Percentiles rank a stretch among this genome's conserved stretches.
phyloP scores from a whole-genome alignment of 495 filamentous ascomycete species.

The Neurospora tetrasperma region DNA sequence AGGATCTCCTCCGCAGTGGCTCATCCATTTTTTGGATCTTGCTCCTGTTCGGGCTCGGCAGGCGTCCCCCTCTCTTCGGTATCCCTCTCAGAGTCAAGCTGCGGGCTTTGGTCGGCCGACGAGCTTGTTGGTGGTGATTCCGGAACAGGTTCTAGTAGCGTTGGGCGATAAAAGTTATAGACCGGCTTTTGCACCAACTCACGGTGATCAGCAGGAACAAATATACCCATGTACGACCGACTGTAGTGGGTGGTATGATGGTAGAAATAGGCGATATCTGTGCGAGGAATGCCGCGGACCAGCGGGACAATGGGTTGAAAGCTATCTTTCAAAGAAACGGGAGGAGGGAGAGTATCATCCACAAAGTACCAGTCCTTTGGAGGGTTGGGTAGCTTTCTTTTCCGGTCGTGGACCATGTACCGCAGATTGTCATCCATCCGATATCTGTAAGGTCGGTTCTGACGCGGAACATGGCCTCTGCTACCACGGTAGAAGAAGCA shows the following conservation, averaged over 20 bases:
- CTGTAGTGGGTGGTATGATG: neutral
- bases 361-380: neutral
- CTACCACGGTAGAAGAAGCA: neutral
- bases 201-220: neutral
- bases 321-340: neutral
- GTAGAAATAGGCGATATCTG: neutral
- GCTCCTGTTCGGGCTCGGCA: neutral
- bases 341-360: neutral
- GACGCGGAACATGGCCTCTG: neutral
- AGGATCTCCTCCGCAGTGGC: neutral
- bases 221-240: neutral
- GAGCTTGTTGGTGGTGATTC: neutral
- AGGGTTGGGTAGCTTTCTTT: neutral
- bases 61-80: neutral
- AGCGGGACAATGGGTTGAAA: neutral
- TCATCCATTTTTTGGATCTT: neutral
- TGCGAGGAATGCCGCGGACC: neutral
- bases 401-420: neutral
- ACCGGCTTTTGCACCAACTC: neutral
- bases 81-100: neutral
- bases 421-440: neutral
- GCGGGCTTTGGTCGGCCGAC: neutral
- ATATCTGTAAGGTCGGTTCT: neutral
- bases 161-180: neutral
- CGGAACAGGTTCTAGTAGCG: neutral